These are phyloP conservation scores for Tetrastigma voinierianum DNA, from an alignment of 164 flowering plant species.

Conservation along the genomic window DNA sequence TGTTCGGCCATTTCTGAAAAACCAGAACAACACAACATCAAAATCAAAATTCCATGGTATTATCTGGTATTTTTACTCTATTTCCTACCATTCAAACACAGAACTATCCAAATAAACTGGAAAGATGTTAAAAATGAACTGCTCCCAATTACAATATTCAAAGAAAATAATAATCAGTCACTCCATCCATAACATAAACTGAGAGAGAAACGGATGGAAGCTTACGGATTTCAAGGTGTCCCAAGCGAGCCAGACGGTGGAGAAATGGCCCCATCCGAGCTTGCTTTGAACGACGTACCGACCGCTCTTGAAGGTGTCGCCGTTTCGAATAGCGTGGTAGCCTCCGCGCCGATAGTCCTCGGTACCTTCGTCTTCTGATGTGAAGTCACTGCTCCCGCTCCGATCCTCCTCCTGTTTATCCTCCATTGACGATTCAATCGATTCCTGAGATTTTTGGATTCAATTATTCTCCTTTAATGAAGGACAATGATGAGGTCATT, in stretches of 20 bases:
- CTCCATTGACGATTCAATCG: constrained; percentile 7
- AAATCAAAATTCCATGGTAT: too few relatives aligned
- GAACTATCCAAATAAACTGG: too few relatives aligned
- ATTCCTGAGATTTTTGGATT: neutral
- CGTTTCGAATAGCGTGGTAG: constrained; percentile 58
- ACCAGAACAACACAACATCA: too few relatives aligned
- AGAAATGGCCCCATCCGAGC: constrained; percentile 85
- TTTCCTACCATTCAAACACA: too few relatives aligned
- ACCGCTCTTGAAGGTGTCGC: constrained; percentile 57
- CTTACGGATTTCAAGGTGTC: constrained; percentile 48
- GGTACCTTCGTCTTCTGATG: constrained; percentile 73
- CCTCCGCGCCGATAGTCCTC: constrained; percentile 72
- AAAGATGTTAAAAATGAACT: too few relatives aligned
- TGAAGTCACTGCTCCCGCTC: constrained; percentile 45
- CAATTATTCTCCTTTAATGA: neutral
- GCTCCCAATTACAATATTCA: too few relatives aligned
- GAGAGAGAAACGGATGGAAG: constrained; percentile 3
- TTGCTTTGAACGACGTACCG: constrained; percentile 63
- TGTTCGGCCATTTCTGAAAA: too few relatives aligned
- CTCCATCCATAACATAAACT: neutral
- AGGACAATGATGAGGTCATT: too few relatives aligned
- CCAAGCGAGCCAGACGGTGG: constrained; percentile 85
- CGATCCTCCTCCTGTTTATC: constrained; percentile 22
- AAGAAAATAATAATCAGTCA: too few relatives aligned
- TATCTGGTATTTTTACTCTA: too few relatives aligned